Evolutionary conservation across 2,329 filamentous ascomycete species (phyloP), one percentile per base, ranked within the genome.

Genomic region (Colletotrichum cuscutae): DNA sequence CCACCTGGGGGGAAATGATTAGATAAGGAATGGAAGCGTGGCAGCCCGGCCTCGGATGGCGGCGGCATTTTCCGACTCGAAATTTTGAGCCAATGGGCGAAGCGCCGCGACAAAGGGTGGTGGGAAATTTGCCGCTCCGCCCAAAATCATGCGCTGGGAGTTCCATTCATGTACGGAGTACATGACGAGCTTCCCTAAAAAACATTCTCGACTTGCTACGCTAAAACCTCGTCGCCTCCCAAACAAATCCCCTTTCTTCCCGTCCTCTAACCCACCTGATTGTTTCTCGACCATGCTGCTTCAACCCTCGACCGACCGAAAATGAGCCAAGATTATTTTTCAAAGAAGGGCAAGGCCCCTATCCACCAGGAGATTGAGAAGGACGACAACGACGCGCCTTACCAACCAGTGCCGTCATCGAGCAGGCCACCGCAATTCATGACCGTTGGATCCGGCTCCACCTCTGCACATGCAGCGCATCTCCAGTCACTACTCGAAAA

Each of bases 361-460:
- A 79, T 80, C 63, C 78, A 77, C 68, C 78, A 79, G 73, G 80
- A 81, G 62, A 71, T 77, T 63, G 71, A 75, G 22, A 66, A 63
- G 46, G 68, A 73, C 72, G 78, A 81, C 54, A 68, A 76, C 73
- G 78, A 81, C 76, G 68, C 76, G 72, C 75, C 76, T 68, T 76
- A 71, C 67, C 78, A 74, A 68, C 74, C 75, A 13, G 42, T 72
- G 28, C 75, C 77, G 35, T 74, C 80, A 68, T 76, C 79, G 62
- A 79, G 77, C 71, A 79, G 79, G 74, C 71, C 67, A 26, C 93
- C 93, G 63, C 88, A 91, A 72, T 98, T 95, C 83, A 94, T 97
- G 92, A 97, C 94, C 5, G 94, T 98, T 63, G 96, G 96, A 71
- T 91, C 88, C 76, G 95, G 95, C 65, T 91, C 92, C 67, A 91